Conservation (phyloP, 805 yeast genomes). For the Saturnispora halmiae region DNA sequence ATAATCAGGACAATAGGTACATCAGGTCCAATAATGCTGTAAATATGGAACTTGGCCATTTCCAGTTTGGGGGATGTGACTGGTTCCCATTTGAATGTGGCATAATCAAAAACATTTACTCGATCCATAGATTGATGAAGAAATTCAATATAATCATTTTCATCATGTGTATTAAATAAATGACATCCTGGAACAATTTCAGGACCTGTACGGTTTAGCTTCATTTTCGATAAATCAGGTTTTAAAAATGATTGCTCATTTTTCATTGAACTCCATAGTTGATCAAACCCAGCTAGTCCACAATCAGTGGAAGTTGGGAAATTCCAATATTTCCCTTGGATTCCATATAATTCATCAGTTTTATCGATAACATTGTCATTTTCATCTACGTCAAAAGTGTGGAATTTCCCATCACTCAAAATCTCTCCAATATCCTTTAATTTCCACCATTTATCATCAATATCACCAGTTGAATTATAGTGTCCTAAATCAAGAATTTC, state of each 20-base stretch:
- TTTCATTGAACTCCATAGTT: not conserved
- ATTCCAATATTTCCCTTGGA: slow-evolving; percentile 17
- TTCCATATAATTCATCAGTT: slow-evolving; percentile 35
- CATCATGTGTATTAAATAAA: not conserved
- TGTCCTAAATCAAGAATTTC: slow-evolving; percentile 46
- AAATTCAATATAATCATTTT: not conserved
- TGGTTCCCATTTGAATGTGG: not conserved
- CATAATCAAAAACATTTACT: slow-evolving; percentile 1
- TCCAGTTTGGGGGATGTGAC: not conserved
- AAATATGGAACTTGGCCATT: not conserved
- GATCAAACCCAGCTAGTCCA: not conserved
- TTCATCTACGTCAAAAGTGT: slow-evolving; percentile 6
- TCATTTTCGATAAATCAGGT: not conserved
- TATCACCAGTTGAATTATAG: slow-evolving; percentile 2
- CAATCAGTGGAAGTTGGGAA: not conserved
- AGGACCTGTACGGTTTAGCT: slow-evolving; percentile 1
- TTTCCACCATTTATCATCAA: slow-evolving; percentile 12
- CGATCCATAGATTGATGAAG: not conserved
- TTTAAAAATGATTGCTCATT: not conserved
- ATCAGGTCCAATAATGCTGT: not conserved
- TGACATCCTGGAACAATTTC: slow-evolving; percentile 7
- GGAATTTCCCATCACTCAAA: slow-evolving; percentile 10
- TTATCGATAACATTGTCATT: slow-evolving; percentile 12
- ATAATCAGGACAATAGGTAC: not conserved
- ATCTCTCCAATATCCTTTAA: slow-evolving; percentile 11